Conservation (phyloP, 176 grass and related monocot species). For the Eremochloa ophiuroides region DNA sequence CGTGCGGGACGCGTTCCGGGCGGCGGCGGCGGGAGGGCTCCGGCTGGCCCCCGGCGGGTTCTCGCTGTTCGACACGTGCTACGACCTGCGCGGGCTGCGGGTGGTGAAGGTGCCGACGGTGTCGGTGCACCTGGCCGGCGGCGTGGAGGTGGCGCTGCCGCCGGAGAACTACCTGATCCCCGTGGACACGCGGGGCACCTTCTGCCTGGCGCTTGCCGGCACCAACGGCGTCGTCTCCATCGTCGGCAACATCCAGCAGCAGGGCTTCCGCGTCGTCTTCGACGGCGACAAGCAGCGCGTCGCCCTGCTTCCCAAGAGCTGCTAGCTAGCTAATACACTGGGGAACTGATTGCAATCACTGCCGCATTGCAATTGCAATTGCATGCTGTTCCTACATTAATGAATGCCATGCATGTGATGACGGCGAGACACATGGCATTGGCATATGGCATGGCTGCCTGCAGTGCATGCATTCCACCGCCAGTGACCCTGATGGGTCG, state of each 20-base stretch:
- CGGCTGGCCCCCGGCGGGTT: conserved; percentile 50
- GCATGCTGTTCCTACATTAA: no score
- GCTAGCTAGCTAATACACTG: no score
- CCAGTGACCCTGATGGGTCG: no score
- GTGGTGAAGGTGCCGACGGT: conserved; percentile 70
- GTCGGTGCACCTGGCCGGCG: conserved; percentile 52
- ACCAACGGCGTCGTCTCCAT: conserved; percentile 62
- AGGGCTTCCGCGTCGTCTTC: conserved; percentile 61
- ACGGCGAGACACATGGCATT: no score
- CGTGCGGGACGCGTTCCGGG: conserved; percentile 72
- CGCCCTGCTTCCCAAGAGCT: conserved; percentile 43
- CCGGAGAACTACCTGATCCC: conserved; percentile 79
- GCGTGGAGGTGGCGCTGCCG: conserved; percentile 41
- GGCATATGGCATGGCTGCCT: no score
- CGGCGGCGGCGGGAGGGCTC: conserved; percentile 29
- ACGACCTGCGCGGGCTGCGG: conserved; percentile 42
- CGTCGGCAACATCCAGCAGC: conserved; percentile 79
- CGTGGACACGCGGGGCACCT: conserved; percentile 58
- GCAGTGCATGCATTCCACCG: no score
- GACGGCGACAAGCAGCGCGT: conserved; percentile 27
- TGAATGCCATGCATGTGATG: no score
- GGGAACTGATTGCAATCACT: no score
- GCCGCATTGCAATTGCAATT: no score
- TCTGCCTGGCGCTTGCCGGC: conserved; percentile 61
- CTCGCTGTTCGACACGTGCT: conserved; percentile 91